These are phyloP conservation scores for Termitomyces titanicus DNA, from an alignment of 768 basidiomycete species.

Conservation along the genomic window DNA sequence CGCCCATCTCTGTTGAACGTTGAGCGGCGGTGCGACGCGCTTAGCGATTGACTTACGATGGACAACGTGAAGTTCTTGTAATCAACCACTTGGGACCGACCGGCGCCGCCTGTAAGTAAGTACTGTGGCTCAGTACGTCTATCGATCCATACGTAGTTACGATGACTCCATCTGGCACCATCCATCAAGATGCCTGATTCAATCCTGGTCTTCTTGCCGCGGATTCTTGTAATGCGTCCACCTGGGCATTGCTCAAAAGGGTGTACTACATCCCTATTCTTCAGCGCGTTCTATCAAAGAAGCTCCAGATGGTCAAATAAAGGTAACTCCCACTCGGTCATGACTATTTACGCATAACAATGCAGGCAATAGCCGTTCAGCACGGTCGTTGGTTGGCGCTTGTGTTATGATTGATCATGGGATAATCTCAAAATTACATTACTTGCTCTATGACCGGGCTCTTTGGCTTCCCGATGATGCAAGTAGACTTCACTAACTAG, in stretches of 20 bases:
- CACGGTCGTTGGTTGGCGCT: not conserved
- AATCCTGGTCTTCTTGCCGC: conserved; percentile 7
- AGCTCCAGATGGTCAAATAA: not conserved
- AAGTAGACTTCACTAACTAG: not conserved
- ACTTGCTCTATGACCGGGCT: too few species aligned
- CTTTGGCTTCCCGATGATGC: not conserved
- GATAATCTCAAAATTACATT: too few species aligned
- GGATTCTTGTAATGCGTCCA: conserved; percentile 1
- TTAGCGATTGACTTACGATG: too few species aligned
- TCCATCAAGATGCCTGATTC: not conserved
- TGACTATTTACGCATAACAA: conserved; percentile 3
- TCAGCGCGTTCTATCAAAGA: not conserved
- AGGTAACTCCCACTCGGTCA: not conserved
- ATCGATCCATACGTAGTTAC: not conserved
- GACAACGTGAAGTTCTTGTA: not conserved
- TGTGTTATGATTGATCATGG: not conserved
- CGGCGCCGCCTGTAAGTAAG: not conserved
- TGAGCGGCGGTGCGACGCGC: not conserved
- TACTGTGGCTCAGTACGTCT: not conserved
- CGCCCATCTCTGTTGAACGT: not conserved
- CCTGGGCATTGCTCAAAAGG: not conserved
- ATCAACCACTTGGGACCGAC: not conserved
- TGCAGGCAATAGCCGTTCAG: not conserved
- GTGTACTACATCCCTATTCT: not conserved
- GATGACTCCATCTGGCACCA: conserved; percentile 8